A percentile compares a stretch with the other conserved stretches of the same genome.
phyloP scores from a whole-genome alignment of 306 rosid genomes.

The Vicia faba region DNA sequence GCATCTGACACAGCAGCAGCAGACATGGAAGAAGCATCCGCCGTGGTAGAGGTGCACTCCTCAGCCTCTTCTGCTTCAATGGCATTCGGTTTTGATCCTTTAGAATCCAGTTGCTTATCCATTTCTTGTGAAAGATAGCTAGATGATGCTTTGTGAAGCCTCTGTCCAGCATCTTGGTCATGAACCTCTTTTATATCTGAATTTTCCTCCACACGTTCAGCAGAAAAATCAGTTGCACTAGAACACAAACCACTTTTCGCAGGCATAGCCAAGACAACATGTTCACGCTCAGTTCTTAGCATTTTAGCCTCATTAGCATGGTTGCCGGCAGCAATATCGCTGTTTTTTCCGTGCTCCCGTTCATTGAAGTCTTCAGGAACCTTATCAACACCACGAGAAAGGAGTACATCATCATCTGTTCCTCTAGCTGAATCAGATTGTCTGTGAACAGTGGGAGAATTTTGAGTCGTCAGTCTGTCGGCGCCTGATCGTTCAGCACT shows the following conservation, averaged over 20 bases:
- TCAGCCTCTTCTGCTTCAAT: conserved; percentile 59
- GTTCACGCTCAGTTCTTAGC: conserved; percentile 33
- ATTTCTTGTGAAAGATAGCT: conserved; percentile 47
- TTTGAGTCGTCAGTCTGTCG: conserved; percentile 37
- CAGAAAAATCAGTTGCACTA: conserved; percentile 31
- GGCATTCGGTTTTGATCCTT: conserved; percentile 44
- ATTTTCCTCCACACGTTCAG: conserved; percentile 32
- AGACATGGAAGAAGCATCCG: conserved; percentile 57
- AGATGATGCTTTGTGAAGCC: conserved; percentile 30
- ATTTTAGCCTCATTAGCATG: conserved; percentile 40
- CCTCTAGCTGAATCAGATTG: conserved; percentile 43
- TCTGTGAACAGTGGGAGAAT: conserved; percentile 35
- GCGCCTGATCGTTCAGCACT: conserved; percentile 36
- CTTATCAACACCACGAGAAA: conserved; percentile 34
- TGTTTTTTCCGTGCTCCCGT: conserved; percentile 42
- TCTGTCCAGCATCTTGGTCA: conserved; percentile 44
- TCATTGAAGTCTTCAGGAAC: conserved; percentile 44
- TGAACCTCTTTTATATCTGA: conserved; percentile 40
- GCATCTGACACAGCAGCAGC: conserved; percentile 47
- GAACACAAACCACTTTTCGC: conserved; percentile 45
- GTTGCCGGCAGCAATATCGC: conserved; percentile 33
- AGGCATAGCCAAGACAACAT: conserved; percentile 22
- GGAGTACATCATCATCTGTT: conserved; percentile 33
- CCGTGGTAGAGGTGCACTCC: conserved; percentile 66
- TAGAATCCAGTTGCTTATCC: conserved; percentile 42